Percentiles rank a stretch among this genome's conserved stretches.
These are phyloP conservation scores for Penicillium tannophilum DNA, from an alignment of 495 filamentous ascomycete genomes.

Conservation along the genomic window DNA sequence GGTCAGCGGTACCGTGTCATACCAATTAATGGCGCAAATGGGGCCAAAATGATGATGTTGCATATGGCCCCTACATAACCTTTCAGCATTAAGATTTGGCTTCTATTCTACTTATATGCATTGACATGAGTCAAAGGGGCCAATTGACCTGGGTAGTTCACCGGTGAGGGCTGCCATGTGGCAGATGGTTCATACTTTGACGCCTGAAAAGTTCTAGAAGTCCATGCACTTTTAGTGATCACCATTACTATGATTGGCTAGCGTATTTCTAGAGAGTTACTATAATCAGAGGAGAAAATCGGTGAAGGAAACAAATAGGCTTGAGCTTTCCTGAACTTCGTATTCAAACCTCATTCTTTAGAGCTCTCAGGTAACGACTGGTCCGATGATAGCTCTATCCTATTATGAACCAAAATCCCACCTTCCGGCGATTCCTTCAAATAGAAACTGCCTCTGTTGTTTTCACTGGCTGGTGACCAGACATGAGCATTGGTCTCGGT, in stretches of 20 bases:
- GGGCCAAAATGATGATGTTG: background rate
- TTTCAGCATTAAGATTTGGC: too few relatives aligned
- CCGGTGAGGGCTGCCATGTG: background rate
- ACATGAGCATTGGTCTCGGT: background rate
- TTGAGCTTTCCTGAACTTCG: background rate
- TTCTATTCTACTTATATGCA: background rate
- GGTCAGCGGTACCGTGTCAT: background rate
- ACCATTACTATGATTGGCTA: background rate
- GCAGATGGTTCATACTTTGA: background rate
- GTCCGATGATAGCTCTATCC: background rate
- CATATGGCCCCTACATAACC: background rate
- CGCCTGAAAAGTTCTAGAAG: too few relatives aligned
- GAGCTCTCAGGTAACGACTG: background rate
- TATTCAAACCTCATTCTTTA: background rate
- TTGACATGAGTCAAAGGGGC: background rate
- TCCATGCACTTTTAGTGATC: background rate
- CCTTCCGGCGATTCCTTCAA: background rate
- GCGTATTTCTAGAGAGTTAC: too few relatives aligned
- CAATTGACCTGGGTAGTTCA: background rate
- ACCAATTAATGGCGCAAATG: background rate
- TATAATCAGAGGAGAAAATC: too few relatives aligned
- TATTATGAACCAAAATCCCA: conserved; percentile 1
- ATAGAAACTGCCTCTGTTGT: background rate
- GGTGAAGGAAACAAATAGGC: background rate
- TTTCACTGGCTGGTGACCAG: background rate